These are phyloP conservation scores for Panellus pusillus DNA, from an alignment of 768 basidiomycete species.

Conservation along the genomic window DNA sequence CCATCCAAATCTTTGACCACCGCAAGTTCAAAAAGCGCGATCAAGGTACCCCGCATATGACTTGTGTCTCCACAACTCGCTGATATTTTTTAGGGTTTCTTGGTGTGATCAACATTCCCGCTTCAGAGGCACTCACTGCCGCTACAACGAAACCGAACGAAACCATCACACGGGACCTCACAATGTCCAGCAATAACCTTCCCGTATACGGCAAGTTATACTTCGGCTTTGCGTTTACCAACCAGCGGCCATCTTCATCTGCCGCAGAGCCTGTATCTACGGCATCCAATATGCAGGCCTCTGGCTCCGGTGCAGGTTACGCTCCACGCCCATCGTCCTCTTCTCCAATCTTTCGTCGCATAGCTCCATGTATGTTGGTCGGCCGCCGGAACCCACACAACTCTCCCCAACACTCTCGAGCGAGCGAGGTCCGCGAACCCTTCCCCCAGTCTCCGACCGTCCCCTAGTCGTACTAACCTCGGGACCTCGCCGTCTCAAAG, in stretches of 20 bases:
- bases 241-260: slow-evolving; percentile 30
- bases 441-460: slow-evolving; percentile 25
- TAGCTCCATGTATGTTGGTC: background rate
- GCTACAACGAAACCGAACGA: slow-evolving; percentile 50
- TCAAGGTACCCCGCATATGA: slow-evolving; percentile 53
- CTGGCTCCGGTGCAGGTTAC: slow-evolving; percentile 8
- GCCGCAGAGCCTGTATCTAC: slow-evolving; percentile 23
- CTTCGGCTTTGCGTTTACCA: slow-evolving; percentile 54
- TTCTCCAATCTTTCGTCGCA: slow-evolving; percentile 6
- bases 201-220: slow-evolving; percentile 83
- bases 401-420: slow-evolving; percentile 15
- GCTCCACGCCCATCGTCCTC: slow-evolving; percentile 20
- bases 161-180: slow-evolving; percentile 73
- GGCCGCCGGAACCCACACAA: slow-evolving; percentile 6
- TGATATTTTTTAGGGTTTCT: slow-evolving; percentile 45
- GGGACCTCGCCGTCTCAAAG: slow-evolving; percentile 28
- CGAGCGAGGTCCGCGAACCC: slow-evolving; percentile 16
- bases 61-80: slow-evolving; percentile 29
- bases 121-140: slow-evolving; percentile 50
- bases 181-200: slow-evolving; percentile 71
- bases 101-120: slow-evolving; percentile 56
- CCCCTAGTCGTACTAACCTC: slow-evolving; percentile 28
- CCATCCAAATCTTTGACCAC: slow-evolving; percentile 89
- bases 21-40: slow-evolving; percentile 85
- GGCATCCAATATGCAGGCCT: slow-evolving; percentile 13